Conservation (phyloP, 805 yeast species). For the Metschnikowia amazonensis region DNA sequence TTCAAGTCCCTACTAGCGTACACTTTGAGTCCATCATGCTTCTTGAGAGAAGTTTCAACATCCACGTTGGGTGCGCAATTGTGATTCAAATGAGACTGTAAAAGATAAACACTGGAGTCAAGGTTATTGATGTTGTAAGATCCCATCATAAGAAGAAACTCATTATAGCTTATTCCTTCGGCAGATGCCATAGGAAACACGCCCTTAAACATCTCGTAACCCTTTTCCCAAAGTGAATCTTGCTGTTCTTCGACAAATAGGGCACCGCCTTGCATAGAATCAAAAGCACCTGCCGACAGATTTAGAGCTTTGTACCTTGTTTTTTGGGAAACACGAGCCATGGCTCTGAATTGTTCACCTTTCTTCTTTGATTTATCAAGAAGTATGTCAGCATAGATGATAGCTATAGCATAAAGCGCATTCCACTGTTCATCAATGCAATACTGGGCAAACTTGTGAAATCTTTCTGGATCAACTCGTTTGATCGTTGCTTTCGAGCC, state of each 20-base stretch:
- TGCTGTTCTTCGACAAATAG: constrained; percentile 53
- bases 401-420: constrained; percentile 62
- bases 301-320: constrained; percentile 56
- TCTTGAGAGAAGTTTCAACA: constrained; percentile 40
- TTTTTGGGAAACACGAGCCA: constrained; percentile 70
- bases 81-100: constrained; percentile 73
- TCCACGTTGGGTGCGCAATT: constrained; percentile 69
- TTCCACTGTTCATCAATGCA: constrained; percentile 65
- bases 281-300: constrained; percentile 53
- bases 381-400: constrained; percentile 47
- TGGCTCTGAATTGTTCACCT: constrained; percentile 48
- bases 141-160: constrained; percentile 61
- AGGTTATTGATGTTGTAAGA: constrained; percentile 71
- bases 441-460: constrained; percentile 54
- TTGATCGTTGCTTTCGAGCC: constrained; percentile 34
- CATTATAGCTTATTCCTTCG: constrained; percentile 41
- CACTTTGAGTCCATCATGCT: constrained; percentile 52
- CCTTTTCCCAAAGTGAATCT: constrained; percentile 57
- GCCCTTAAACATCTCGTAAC: constrained; percentile 45
- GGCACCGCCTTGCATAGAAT: constrained; percentile 50
- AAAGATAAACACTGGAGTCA: constrained; percentile 56
- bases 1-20: constrained; percentile 53
- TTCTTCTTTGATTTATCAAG: constrained; percentile 41
- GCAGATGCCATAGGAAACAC: constrained; percentile 44
- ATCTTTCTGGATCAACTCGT: constrained; percentile 43